These are phyloP conservation scores for Breviolum minutum DNA, from an alignment of 73 alveolate species.

Conservation along the genomic window DNA sequence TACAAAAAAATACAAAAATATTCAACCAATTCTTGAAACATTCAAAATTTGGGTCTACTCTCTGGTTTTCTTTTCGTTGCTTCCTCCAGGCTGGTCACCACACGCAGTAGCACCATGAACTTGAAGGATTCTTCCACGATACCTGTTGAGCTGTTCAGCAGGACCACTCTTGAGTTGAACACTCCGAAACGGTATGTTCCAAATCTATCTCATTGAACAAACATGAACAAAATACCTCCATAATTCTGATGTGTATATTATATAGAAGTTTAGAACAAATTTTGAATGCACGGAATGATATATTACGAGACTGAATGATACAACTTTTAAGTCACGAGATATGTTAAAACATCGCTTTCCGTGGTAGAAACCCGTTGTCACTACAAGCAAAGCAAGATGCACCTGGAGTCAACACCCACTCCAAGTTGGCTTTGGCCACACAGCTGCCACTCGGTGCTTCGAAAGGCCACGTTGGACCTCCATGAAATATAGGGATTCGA, in stretches of 20 bases:
- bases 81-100: slow-evolving; percentile 65
- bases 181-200: neutral
- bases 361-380: neutral
- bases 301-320: too few relatives aligned
- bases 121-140: slow-evolving; percentile 53
- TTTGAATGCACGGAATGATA: too few relatives aligned
- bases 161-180: too few relatives aligned
- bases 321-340: neutral
- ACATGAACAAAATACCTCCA: neutral
- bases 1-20: neutral
- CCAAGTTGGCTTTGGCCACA: slow-evolving; percentile 43
- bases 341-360: neutral
- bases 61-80: too few relatives aligned
- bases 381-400: neutral
- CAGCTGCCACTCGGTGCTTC: slow-evolving; percentile 59
- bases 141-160: neutral
- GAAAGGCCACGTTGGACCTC: slow-evolving; percentile 79
- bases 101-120: slow-evolving; percentile 57
- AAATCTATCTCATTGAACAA: neutral
- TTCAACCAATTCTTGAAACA: neutral
- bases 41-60: too few relatives aligned
- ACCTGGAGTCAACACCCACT: slow-evolving; percentile 79
- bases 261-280: too few relatives aligned
- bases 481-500: neutral
- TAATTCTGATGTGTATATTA: neutral